A percentile compares a stretch with the other conserved stretches of the same genome.
These are phyloP conservation scores for Penicillium roqueforti DNA, from an alignment of 495 filamentous ascomycete species.

Conservation along the genomic window DNA sequence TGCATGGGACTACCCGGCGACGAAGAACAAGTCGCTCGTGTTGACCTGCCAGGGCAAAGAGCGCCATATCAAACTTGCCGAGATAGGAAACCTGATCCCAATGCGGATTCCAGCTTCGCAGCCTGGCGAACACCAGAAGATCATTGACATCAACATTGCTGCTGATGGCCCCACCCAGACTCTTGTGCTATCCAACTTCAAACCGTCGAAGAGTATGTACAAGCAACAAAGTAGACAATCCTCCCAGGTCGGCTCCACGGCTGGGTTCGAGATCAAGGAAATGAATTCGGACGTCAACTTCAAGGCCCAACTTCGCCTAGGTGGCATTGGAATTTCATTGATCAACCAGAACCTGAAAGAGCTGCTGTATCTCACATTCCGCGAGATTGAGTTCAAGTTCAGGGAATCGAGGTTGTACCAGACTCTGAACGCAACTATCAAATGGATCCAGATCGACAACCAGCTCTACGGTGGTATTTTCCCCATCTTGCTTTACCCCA, in stretches of 20 bases:
- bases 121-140: conserved; percentile 59
- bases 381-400: conserved; percentile 87
- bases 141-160: conserved; percentile 92
- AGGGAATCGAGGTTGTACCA: conserved; percentile 90
- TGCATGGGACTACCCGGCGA: conserved; percentile 96
- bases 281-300: conserved; percentile 82
- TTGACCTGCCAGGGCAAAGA: conserved; percentile 75
- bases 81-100: conserved; percentile 91
- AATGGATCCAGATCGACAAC: conserved; percentile 99
- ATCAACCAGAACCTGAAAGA: conserved; percentile 91
- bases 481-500: conserved; percentile 94
- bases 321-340: conserved; percentile 88
- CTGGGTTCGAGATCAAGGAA: conserved; percentile 90
- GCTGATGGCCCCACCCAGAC: conserved; percentile 95
- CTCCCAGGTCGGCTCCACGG: conserved; percentile 55
- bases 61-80: conserved; percentile 85
- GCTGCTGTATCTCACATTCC: conserved; percentile 87
- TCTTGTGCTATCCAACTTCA: conserved; percentile 90
- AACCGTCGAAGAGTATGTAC: conserved; percentile 88
- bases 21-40: conserved; percentile 90
- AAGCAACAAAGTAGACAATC: conserved; percentile 64
- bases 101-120: conserved; percentile 69
- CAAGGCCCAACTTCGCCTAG: conserved; percentile 78
- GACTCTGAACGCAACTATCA: conserved; percentile 81
- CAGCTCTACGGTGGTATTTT: conserved; percentile 98